phyloP scores from a whole-genome alignment of 768 basidiomycete genomes.

The Boletus edulis region DNA sequence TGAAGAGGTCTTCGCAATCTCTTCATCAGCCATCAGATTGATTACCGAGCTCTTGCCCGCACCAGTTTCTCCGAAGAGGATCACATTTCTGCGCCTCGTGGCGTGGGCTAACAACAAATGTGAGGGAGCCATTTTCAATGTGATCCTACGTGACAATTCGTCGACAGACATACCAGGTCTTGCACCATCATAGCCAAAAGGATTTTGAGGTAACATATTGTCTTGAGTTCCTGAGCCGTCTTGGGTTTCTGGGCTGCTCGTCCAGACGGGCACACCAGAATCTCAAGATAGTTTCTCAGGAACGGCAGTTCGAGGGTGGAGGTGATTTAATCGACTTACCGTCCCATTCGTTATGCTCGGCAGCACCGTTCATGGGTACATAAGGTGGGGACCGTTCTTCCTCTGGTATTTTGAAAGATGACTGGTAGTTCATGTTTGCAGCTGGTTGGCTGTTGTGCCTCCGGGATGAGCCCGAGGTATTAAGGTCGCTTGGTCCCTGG shows the following conservation, averaged over 20 bases:
- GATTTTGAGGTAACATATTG: background rate
- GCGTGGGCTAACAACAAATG: background rate
- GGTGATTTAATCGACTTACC: background rate
- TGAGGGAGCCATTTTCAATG: background rate
- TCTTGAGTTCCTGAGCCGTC: background rate
- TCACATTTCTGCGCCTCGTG: background rate
- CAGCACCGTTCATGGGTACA: background rate
- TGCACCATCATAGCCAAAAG: background rate
- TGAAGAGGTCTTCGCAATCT: background rate
- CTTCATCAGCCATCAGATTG: conserved; percentile 1
- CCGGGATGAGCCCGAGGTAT: background rate
- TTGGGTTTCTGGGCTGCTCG: background rate
- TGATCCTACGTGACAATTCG: background rate
- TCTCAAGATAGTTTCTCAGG: background rate
- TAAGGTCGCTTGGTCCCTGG: background rate
- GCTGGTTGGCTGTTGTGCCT: background rate
- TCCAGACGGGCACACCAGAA: background rate
- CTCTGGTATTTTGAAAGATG: background rate
- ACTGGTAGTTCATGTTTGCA: background rate
- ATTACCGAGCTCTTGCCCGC: conserved; percentile 10
- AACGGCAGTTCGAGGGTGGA: background rate
- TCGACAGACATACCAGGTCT: background rate
- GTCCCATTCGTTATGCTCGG: background rate
- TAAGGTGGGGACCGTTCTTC: background rate
- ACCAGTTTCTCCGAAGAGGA: conserved; percentile 11